These are phyloP conservation scores for Eimeria zaria DNA, from an alignment of 169 alveolate species.

Conservation along the genomic window DNA sequence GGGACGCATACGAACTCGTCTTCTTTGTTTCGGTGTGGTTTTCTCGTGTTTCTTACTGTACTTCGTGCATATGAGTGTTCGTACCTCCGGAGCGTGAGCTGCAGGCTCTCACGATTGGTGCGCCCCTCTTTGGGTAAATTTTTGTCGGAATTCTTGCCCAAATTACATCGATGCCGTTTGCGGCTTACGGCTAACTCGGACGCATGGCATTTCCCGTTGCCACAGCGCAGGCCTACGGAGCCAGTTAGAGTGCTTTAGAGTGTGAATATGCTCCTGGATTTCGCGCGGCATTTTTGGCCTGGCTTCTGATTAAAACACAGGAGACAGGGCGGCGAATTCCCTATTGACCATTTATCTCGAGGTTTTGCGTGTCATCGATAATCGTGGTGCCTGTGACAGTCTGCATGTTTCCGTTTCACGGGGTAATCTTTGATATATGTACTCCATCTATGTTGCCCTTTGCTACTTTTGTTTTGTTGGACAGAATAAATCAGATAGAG, in stretches of 20 bases:
- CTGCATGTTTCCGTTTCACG: background rate
- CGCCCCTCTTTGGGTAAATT: background rate
- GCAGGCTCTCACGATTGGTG: background rate
- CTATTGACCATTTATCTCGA: background rate
- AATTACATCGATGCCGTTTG: background rate
- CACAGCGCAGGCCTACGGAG: constrained; percentile 46
- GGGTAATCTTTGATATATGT: background rate
- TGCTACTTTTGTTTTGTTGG: background rate
- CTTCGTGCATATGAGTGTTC: background rate
- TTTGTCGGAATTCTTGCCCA: background rate
- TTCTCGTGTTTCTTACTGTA: background rate
- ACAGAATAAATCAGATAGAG: background rate
- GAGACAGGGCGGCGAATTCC: background rate
- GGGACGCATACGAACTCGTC: background rate
- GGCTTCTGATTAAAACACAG: constrained; percentile 31
- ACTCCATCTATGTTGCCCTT: background rate
- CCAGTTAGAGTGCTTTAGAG: constrained; percentile 6
- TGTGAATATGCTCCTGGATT: background rate
- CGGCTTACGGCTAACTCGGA: constrained; percentile 29
- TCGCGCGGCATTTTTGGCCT: background rate
- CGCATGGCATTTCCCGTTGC: constrained; percentile 71
- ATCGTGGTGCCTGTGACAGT: background rate
- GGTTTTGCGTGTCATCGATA: background rate
- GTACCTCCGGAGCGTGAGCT: background rate
- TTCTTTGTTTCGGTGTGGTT: background rate